Conservation (phyloP, 768 basidiomycete species). For the Termitomyces sp. region DNA sequence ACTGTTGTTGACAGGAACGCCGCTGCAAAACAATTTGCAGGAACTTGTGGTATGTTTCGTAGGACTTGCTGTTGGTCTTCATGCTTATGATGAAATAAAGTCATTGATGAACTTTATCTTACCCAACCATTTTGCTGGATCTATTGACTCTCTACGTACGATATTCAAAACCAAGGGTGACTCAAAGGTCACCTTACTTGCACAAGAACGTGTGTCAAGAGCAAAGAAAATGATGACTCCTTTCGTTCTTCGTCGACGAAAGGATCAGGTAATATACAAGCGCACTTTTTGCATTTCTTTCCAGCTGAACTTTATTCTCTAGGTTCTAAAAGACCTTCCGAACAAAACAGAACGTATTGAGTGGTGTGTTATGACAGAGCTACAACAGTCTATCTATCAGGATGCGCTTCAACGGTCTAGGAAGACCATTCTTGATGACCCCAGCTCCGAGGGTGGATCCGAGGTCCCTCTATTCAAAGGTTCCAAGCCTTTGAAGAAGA, state of each 20-base stretch:
- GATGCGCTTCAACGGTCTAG: slow-evolving; percentile 82
- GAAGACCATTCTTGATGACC: slow-evolving; percentile 63
- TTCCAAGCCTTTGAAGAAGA: slow-evolving; percentile 32
- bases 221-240: slow-evolving; percentile 99
- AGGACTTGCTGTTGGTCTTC: not conserved
- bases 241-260: slow-evolving; percentile 93
- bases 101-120: slow-evolving; percentile 98
- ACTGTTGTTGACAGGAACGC: slow-evolving; percentile 90
- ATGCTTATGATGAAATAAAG: slow-evolving; percentile 34
- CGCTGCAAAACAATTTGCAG: slow-evolving; percentile 87
- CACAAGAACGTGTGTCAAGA: slow-evolving; percentile 87
- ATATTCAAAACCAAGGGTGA: slow-evolving; percentile 99
- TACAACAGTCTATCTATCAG: slow-evolving; percentile 79
- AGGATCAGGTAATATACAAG: slow-evolving; percentile 65
- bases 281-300: not conserved
- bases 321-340: slow-evolving; percentile 92
- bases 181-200: slow-evolving; percentile 79
- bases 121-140: slow-evolving; percentile 78
- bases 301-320: not conserved
- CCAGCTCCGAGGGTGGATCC: slow-evolving; percentile 18
- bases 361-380: slow-evolving; percentile 88
- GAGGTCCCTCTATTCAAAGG: slow-evolving; percentile 20
- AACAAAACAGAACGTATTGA: slow-evolving; percentile 90
- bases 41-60: slow-evolving; percentile 68
- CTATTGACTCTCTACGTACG: slow-evolving; percentile 75